Evolutionary conservation across 1,139 yeast species (phyloP), one percentile per base, ranked within the genome.

Genomic region (Geotrichum europaeum): DNA sequence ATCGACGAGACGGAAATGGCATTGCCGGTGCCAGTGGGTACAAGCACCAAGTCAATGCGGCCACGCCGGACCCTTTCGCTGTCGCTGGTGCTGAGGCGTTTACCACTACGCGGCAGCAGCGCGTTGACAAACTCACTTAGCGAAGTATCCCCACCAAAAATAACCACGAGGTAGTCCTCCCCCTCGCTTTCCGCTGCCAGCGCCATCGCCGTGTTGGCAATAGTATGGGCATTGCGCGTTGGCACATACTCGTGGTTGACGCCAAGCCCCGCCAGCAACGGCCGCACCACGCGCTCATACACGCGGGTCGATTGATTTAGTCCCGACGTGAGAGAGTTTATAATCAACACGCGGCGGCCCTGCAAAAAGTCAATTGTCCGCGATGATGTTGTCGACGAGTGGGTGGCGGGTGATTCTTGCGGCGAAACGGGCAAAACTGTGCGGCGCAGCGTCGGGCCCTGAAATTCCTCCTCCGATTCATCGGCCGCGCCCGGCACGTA

Each of bases 1-100:
- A 86, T 67, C 0, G 96, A 85, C 22, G 82, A 79, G 28, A 51
- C 53, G 1, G 90, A 82, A 60, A 89, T 76, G 9, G 96, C 91
- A 70, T 91, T 91, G 0, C 96, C 97, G 0, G 96, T 86, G 1
- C 98, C 98, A 60, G 85, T 79, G 0, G 97, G 96, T 25, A 91
- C 75, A 3, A 84, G 80, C 12, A 78, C 75, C 1, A 88, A 79
- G 57, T 64, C 68, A 34, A 72, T 56, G 65, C 64, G 59, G 24
- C 47, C 47, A 4, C 20, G 20, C 9, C 20, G n/a, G 47, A 18
- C 47, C 2, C 9, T 32, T 1, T 10, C 25, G 40, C 22, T 18
- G 20, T 4, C 2, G 18, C 9, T 28, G n/a, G 25, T 5, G 32
- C 32, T 2, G 32, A 2, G 2, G 3, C 32, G 28, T 3, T 5